A percentile compares a stretch with the other conserved stretches of the same genome.
These are phyloP conservation scores for Phytopythium litorale DNA, from an alignment of 352 stramenopile genomes.

Conservation along the genomic window DNA sequence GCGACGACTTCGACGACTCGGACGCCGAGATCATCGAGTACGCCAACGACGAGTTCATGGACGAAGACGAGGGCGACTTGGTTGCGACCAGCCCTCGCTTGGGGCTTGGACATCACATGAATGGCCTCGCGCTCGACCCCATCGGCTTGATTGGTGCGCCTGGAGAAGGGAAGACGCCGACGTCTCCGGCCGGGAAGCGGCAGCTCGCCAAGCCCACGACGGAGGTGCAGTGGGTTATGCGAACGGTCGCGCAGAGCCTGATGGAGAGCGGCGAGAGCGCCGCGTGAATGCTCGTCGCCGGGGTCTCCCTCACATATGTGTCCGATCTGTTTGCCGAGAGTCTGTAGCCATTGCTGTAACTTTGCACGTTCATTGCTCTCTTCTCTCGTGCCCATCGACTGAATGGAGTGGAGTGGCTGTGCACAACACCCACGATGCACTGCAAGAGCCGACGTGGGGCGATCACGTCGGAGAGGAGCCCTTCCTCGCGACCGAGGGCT, in stretches of 20 bases:
- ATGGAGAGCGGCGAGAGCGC: conserved; percentile 50
- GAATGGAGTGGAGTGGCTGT: not conserved
- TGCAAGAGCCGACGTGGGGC: not conserved
- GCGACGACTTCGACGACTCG: conserved; percentile 76
- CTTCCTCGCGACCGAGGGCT: not conserved
- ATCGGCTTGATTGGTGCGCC: not conserved
- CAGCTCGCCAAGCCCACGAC: conserved; percentile 15
- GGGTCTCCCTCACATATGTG: not conserved
- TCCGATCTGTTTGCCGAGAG: not conserved
- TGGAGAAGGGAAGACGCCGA: not conserved
- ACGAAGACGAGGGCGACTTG: conserved; percentile 26
- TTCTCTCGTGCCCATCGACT: not conserved
- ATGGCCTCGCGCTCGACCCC: not conserved
- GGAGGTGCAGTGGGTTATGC: conserved; percentile 76
- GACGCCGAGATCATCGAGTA: conserved; percentile 82
- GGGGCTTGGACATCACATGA: not conserved
- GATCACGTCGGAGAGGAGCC: not conserved
- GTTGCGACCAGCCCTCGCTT: not conserved
- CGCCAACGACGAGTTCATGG: conserved; percentile 55
- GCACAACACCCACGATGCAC: not conserved
- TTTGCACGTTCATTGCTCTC: not conserved
- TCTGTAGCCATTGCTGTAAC: not conserved
- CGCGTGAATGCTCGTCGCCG: not conserved
- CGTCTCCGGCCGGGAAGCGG: conserved; percentile 16
- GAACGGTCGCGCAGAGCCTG: conserved; percentile 63